These are phyloP conservation scores for Yamadazyma tumulicola DNA, from an alignment of 805 yeast species.

Conservation along the genomic window DNA sequence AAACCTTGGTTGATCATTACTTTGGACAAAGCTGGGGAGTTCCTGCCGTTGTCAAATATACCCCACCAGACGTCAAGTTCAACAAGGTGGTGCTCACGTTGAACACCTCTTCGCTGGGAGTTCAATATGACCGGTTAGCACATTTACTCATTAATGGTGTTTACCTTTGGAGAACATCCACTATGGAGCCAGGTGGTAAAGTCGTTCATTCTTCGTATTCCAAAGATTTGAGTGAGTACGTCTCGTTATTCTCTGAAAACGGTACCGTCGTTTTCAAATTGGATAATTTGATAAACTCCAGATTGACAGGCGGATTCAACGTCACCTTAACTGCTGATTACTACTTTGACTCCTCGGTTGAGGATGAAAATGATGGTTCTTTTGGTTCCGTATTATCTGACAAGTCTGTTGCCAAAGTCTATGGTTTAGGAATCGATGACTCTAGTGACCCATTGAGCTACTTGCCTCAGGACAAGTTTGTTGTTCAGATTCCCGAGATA, in stretches of 20 bases:
- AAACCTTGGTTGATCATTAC: constrained; percentile 39
- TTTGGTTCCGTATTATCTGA: constrained; percentile 20
- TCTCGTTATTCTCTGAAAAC: constrained; percentile 44
- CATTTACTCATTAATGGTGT: constrained; percentile 59
- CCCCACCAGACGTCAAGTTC: constrained; percentile 43
- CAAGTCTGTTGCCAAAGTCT: constrained; percentile 36
- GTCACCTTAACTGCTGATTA: constrained; percentile 50
- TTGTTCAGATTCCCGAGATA: constrained; percentile 42
- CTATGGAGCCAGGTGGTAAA: constrained; percentile 55
- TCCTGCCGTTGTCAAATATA: constrained; percentile 42
- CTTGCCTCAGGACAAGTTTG: constrained; percentile 40
- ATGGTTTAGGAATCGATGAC: constrained; percentile 26
- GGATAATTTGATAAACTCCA: constrained; percentile 56
- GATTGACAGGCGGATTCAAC: constrained; percentile 59
- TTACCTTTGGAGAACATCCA: constrained; percentile 81
- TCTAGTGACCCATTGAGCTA: constrained; percentile 42
- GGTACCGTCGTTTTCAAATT: constrained; percentile 51
- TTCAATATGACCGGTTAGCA: constrained; percentile 64
- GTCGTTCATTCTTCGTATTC: constrained; percentile 45
- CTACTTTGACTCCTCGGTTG: constrained; percentile 27
- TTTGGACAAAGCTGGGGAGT: constrained; percentile 63
- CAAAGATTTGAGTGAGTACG: constrained; percentile 64
- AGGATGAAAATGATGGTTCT: neutral
- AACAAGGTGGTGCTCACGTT: constrained; percentile 53
- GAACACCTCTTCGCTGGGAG: constrained; percentile 51